phyloP scores from a whole-genome alignment of 208 protist species.

The Novymonas esmeraldas region DNA sequence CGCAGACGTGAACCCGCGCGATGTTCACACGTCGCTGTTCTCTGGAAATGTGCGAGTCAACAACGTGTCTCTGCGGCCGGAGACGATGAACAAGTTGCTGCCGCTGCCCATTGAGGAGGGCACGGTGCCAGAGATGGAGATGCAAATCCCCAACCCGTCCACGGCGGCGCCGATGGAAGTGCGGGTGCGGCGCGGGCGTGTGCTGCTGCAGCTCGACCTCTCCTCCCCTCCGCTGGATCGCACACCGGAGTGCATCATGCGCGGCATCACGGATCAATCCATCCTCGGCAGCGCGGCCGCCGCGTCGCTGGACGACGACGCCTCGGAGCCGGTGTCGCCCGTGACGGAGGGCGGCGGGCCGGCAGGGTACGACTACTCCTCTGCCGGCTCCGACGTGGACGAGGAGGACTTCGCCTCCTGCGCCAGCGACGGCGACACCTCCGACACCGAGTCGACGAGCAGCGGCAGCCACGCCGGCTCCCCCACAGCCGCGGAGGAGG shows the following conservation, averaged over 20 bases:
- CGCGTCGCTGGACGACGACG: conserved; percentile 10
- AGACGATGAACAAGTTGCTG: conserved; percentile 58
- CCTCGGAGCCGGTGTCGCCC: conserved; percentile 21
- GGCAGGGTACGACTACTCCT: conserved; percentile 15
- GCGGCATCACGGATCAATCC: conserved; percentile 47
- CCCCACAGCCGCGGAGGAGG: conserved; percentile 7
- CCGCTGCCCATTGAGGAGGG: conserved; percentile 64
- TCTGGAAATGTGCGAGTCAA: conserved; percentile 50
- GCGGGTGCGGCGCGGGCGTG: conserved; percentile 19
- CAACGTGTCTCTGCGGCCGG: conserved; percentile 54
- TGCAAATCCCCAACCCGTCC: conserved; percentile 73
- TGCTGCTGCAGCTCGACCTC: conserved; percentile 48
- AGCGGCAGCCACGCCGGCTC: conserved; percentile 23
- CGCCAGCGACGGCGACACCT: conserved; percentile 51
- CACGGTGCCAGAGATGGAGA: conserved; percentile 44
- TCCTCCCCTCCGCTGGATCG: conserved; percentile 28
- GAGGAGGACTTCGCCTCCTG: conserved; percentile 72
- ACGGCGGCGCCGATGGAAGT: conserved; percentile 53
- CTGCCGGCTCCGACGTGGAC: conserved; percentile 12
- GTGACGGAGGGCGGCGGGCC: conserved; percentile 12
- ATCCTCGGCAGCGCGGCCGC: conserved; percentile 50
- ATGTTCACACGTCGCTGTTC: conserved; percentile 71
- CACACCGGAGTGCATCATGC: conserved; percentile 49
- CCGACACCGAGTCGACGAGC: conserved; percentile 29
- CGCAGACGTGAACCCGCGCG: conserved; percentile 62